Percentiles rank a stretch among this genome's conserved stretches.
Evolutionary conservation across 208 protist species (phyloP).

Genomic region (Crithidia brevicula): DNA sequence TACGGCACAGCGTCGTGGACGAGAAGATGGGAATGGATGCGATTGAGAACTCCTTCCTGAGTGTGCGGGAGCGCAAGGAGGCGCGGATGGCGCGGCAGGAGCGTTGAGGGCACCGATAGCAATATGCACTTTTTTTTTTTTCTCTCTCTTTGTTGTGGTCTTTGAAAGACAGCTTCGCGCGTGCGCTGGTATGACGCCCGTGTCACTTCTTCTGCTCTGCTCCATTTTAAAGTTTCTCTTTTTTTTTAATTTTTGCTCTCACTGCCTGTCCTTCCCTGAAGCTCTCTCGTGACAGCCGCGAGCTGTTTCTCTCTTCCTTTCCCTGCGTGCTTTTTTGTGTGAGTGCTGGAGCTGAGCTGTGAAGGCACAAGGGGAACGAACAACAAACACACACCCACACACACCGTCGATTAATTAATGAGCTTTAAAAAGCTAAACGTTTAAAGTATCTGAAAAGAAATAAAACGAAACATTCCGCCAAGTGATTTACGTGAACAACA

Average conservation of each 20-base stretch:
- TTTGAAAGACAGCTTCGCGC: too few species aligned
- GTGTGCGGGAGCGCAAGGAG: slow-evolving; percentile 81
- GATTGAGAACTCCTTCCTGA: slow-evolving; percentile 89
- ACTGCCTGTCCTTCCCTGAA: too few species aligned
- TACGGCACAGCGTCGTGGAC: slow-evolving; percentile 69
- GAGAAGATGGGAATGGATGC: slow-evolving; percentile 86
- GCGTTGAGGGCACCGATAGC: neutral
- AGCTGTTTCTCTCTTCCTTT: too few species aligned
- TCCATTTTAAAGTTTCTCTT: neutral
- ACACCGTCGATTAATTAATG: neutral
- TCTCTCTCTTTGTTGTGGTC: too few species aligned
- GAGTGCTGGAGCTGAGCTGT: too few species aligned
- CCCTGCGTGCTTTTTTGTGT: too few species aligned
- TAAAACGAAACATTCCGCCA: too few species aligned
- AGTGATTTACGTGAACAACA: too few species aligned
- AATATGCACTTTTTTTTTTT: neutral
- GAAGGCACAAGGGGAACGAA: too few species aligned
- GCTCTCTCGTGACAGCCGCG: too few species aligned
- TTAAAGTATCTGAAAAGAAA: neutral
- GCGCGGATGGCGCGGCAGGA: slow-evolving; percentile 63
- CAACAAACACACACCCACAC: neutral
- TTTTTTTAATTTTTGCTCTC: neutral
- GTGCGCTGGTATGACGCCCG: too few species aligned
- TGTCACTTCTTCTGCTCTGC: too few species aligned
- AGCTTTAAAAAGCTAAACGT: neutral